Percentiles rank a stretch among this genome's conserved stretches.
Conservation (phyloP, 202 grass and related monocot species). For the Panicum virgatum region DNA sequence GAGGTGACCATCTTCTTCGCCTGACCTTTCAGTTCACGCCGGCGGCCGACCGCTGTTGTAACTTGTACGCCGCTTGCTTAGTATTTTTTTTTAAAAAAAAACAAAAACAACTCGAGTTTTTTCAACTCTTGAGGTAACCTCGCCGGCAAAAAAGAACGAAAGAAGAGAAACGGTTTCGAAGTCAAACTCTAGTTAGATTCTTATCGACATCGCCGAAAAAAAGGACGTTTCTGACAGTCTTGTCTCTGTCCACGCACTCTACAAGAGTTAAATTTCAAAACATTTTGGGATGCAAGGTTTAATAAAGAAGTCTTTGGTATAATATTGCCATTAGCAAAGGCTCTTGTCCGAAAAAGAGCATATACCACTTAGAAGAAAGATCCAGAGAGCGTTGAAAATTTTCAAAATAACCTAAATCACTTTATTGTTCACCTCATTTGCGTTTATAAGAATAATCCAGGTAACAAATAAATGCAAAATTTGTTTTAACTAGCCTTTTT, state of each 20-base stretch:
- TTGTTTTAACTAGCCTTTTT: background rate
- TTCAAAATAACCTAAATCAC: background rate
- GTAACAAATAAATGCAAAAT: background rate
- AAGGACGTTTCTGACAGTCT: background rate
- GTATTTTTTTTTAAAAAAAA: background rate
- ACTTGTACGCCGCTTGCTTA: background rate
- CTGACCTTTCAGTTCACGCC: background rate
- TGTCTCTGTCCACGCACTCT: background rate
- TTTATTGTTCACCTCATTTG: background rate
- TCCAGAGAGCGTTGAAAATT: background rate
- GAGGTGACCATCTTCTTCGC: conserved; percentile 29
- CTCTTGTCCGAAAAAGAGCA: background rate
- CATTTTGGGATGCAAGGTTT: background rate
- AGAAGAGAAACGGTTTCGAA: background rate
- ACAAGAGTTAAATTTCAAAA: background rate
- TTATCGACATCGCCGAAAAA: background rate
- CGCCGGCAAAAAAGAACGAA: background rate
- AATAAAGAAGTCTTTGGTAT: too few species aligned
- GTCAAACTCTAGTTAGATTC: background rate
- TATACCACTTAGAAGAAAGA: background rate
- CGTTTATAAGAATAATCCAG: background rate
- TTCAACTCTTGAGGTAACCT: background rate
- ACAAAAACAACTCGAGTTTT: background rate
- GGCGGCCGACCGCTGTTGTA: background rate
- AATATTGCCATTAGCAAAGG: background rate